These are phyloP conservation scores for Skeletonema grethae DNA, from an alignment of 108 stramenopile genomes.

Conservation along the genomic window DNA sequence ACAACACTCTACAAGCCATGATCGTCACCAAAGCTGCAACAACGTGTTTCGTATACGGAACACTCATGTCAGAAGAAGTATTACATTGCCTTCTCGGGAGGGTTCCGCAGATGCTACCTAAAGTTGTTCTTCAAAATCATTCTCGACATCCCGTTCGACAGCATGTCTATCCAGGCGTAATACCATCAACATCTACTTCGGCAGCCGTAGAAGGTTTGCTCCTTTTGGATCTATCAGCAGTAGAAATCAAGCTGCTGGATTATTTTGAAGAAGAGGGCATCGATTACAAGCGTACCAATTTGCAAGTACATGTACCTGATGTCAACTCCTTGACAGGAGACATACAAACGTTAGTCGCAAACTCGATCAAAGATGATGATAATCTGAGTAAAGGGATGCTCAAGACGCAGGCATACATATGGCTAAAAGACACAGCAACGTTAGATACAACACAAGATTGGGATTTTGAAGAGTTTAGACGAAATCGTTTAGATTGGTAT, in stretches of 20 bases:
- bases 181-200: conserved; percentile 15
- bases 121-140: conserved; percentile 38
- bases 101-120: conserved; percentile 12
- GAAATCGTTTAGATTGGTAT: conserved; percentile 54
- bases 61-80: conserved; percentile 67
- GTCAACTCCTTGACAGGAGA: not conserved
- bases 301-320: conserved; percentile 34
- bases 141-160: conserved; percentile 58
- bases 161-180: conserved; percentile 61
- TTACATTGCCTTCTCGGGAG: conserved; percentile 53
- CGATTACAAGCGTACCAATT: conserved; percentile 54
- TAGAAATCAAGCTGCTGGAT: conserved; percentile 62
- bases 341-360: not conserved
- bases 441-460: conserved; percentile 52
- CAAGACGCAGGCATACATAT: conserved; percentile 57
- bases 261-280: conserved; percentile 66
- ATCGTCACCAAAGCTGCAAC: not conserved
- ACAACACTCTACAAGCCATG: no score
- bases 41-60: conserved; percentile 70
- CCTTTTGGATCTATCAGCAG: conserved; percentile 36
- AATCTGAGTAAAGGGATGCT: not conserved
- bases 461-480: conserved; percentile 51
- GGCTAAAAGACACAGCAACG: conserved; percentile 35
- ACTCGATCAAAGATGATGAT: not conserved
- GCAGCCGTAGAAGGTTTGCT: conserved; percentile 43